Conservation (phyloP, 306 rosid species). For the Trichosanthes truncata region DNA sequence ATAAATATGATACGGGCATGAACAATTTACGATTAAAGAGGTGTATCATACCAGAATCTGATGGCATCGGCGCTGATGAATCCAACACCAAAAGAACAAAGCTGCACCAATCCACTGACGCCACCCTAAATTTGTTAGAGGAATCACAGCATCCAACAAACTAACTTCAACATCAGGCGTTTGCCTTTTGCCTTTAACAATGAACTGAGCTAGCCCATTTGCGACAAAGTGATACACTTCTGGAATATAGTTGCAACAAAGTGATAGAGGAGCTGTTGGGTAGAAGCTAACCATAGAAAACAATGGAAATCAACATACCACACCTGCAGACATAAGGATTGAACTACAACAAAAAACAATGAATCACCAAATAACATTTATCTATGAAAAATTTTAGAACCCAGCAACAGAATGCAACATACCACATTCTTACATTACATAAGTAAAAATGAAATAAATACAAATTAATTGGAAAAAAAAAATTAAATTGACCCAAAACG, state of each 20-base stretch:
- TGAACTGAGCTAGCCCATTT: conserved; percentile 39
- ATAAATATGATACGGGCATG: background rate
- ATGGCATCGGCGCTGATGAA: conserved; percentile 70
- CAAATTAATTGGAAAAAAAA: background rate
- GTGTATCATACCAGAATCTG: conserved; percentile 61
- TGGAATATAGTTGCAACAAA: conserved; percentile 52
- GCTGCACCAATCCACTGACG: conserved; percentile 63
- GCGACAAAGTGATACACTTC: conserved; percentile 42
- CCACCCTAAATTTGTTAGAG: conserved; percentile 65
- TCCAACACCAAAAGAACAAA: conserved; percentile 74
- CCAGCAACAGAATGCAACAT: background rate
- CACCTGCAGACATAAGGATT: background rate
- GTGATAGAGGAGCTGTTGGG: conserved; percentile 72
- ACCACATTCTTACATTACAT: background rate
- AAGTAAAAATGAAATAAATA: background rate
- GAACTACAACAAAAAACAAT: background rate
- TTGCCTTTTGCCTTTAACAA: conserved; percentile 61
- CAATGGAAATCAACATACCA: conserved; percentile 20
- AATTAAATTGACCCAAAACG: background rate
- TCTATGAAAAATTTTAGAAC: background rate
- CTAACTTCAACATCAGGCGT: conserved; percentile 44
- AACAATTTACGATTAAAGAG: conserved; percentile 5
- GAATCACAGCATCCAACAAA: conserved; percentile 36
- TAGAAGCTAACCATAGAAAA: conserved; percentile 64
- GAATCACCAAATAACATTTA: background rate